Evolutionary conservation across 768 basidiomycete species (phyloP).

Genomic region (Paxillus involutus): DNA sequence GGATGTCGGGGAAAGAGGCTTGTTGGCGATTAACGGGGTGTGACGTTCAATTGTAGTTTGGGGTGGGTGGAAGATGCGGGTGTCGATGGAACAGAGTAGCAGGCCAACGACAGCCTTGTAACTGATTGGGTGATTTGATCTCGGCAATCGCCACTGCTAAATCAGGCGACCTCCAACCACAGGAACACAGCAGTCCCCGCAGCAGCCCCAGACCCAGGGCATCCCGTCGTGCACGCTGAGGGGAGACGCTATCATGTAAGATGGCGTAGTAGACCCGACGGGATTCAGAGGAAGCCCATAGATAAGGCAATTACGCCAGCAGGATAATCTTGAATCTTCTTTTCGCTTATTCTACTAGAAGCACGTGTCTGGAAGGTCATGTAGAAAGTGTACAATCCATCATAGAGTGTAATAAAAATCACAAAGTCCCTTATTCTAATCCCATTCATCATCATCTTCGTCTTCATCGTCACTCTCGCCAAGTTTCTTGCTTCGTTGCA

Average conservation of each 20-base stretch:
- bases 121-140: constrained; percentile 16
- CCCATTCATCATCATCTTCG: constrained; percentile 70
- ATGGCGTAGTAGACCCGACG: too few relatives aligned
- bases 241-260: too few relatives aligned
- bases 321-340: neutral
- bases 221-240: too few relatives aligned
- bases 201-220: too few relatives aligned
- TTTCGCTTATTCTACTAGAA: too few relatives aligned
- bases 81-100: constrained; percentile 10
- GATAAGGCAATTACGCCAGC: neutral
- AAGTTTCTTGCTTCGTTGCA: constrained; percentile 82
- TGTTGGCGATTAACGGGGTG: neutral
- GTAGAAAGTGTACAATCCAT: neutral
- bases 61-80: neutral
- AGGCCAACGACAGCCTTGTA: constrained; percentile 2
- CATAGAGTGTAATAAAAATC: constrained; percentile 4
- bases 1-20: neutral
- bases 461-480: constrained; percentile 86
- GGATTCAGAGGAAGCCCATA: neutral
- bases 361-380: neutral
- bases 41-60: constrained; percentile 2
- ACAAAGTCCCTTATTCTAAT: constrained; percentile 22
- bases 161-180: constrained; percentile 21
- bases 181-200: neutral
- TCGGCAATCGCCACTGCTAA: constrained; percentile 34